Evolutionary conservation across 495 filamentous ascomycete genomes (phyloP).

Genomic region (Hyaloscypha variabilis): DNA sequence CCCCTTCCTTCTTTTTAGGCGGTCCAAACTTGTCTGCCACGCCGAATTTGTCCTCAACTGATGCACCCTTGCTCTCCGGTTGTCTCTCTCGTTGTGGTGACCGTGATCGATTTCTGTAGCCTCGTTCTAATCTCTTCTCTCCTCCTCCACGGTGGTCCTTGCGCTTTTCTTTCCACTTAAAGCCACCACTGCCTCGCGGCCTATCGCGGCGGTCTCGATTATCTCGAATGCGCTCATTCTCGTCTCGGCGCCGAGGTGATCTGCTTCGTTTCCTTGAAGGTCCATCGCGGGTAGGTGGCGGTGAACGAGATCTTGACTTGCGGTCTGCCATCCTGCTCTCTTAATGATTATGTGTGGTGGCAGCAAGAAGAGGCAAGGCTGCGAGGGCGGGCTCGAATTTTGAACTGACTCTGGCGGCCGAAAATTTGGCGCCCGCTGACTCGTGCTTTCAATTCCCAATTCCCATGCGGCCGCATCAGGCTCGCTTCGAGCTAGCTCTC

Average conservation of each 20-base stretch:
- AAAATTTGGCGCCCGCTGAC: not conserved
- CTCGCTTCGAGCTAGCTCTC: no score
- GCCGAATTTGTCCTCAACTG: constrained; percentile 33
- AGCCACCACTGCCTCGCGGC: constrained; percentile 54
- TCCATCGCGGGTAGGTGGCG: constrained; percentile 35
- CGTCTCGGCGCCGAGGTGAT: constrained; percentile 22
- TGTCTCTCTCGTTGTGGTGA: constrained; percentile 28
- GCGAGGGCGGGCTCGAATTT: not conserved
- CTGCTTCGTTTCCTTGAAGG: constrained; percentile 21
- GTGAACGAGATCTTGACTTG: constrained; percentile 38
- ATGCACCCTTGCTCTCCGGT: constrained; percentile 8
- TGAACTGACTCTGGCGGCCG: not conserved
- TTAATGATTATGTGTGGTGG: not conserved
- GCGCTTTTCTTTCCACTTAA: constrained; percentile 70
- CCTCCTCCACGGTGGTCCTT: constrained; percentile 46
- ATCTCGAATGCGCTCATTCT: constrained; percentile 6
- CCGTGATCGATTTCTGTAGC: constrained; percentile 50
- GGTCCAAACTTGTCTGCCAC: constrained; percentile 33
- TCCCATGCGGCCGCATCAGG: no score
- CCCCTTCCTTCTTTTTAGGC: not conserved
- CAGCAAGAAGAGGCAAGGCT: not conserved
- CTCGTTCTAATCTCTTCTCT: constrained; percentile 49
- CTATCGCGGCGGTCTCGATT: constrained; percentile 39
- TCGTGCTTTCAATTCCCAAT: not conserved
- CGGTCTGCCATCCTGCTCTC: constrained; percentile 25